phyloP scores from a whole-genome alignment of 306 rosid species.

The Cyamopsis tetragonoloba region DNA sequence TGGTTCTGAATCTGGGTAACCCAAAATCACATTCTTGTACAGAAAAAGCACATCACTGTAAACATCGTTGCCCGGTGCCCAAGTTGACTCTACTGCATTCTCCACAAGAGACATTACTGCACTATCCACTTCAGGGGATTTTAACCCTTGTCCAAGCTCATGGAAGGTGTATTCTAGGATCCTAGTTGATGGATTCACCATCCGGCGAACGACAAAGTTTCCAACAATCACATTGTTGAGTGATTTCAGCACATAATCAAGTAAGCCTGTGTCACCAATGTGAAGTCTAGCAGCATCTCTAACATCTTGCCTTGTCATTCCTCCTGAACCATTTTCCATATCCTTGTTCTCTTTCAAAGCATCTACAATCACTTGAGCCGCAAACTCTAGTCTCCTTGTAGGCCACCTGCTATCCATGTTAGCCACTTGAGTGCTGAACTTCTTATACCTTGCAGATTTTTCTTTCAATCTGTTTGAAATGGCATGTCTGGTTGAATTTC shows the following conservation, averaged over 20 bases:
- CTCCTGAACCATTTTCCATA: conserved; percentile 38
- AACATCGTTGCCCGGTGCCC: conserved; percentile 54
- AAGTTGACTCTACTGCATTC: conserved; percentile 26
- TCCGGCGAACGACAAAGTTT: conserved; percentile 60
- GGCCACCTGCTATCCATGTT: conserved; percentile 98
- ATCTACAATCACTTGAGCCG: conserved; percentile 79
- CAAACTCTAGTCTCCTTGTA: conserved; percentile 62
- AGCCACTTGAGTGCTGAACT: conserved; percentile 50
- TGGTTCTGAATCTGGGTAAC: conserved; percentile 56
- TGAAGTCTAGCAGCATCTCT: conserved; percentile 84
- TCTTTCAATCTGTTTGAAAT: conserved; percentile 52
- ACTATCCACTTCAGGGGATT: conserved; percentile 33
- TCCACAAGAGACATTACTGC: conserved; percentile 13
- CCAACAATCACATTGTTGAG: conserved; percentile 73
- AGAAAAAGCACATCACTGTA: conserved; percentile 57
- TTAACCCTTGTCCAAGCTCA: conserved; percentile 39
- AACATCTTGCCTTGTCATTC: conserved; percentile 88
- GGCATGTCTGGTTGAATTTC: conserved; percentile 31
- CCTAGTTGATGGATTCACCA: conserved; percentile 63
- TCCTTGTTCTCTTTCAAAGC: conserved; percentile 72
- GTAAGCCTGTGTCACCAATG: conserved; percentile 88
- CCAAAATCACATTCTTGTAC: conserved; percentile 64
- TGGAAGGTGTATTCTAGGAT: conserved; percentile 74
- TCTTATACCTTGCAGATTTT: conserved; percentile 52
- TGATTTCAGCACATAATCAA: conserved; percentile 84